These are phyloP conservation scores for Dendryphion nanum DNA, from an alignment of 2,329 filamentous ascomycete species.

Conservation along the genomic window DNA sequence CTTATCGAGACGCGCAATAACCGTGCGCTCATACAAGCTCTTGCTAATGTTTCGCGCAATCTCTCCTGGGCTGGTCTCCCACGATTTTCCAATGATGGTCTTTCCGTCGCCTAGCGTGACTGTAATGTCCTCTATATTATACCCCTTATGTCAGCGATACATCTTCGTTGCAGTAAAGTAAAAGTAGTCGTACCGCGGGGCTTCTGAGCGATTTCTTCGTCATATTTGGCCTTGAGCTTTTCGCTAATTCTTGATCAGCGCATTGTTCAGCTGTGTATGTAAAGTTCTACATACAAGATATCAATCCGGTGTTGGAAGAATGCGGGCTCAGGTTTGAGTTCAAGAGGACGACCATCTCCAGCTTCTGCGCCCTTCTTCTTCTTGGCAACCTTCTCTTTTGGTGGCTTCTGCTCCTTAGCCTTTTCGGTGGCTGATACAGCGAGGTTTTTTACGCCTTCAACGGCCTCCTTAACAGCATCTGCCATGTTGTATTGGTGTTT, in stretches of 20 bases:
- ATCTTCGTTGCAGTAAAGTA: background rate
- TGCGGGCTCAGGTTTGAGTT: slow-evolving; percentile 59
- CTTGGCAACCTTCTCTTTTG: slow-evolving; percentile 48
- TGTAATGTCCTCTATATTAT: slow-evolving; percentile 60
- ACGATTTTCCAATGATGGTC: slow-evolving; percentile 72
- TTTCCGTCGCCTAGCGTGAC: slow-evolving; percentile 73
- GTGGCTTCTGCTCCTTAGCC: slow-evolving; percentile 18
- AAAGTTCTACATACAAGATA: slow-evolving; percentile 60
- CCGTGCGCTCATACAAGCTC: slow-evolving; percentile 79
- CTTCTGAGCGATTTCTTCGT: slow-evolving; percentile 70
- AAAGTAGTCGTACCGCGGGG: slow-evolving; percentile 51
- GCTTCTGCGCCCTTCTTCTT: slow-evolving; percentile 36
- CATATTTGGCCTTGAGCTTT: slow-evolving; percentile 78
- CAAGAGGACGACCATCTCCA: slow-evolving; percentile 44
- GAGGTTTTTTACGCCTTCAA: slow-evolving; percentile 61
- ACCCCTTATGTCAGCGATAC: slow-evolving; percentile 13
- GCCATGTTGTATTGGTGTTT: slow-evolving; percentile 36
- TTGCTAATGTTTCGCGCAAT: slow-evolving; percentile 79
- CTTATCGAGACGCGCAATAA: slow-evolving; percentile 82
- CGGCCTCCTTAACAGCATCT: slow-evolving; percentile 51
- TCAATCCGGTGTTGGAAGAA: slow-evolving; percentile 82
- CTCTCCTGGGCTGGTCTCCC: slow-evolving; percentile 84
- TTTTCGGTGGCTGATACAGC: too few relatives aligned
- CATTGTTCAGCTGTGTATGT: background rate
- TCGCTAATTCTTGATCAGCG: slow-evolving; percentile 48